A percentile compares a stretch with the other conserved stretches of the same genome.
Evolutionary conservation across 2,329 filamentous ascomycete species (phyloP).

Genomic region (Colletotrichum agaves): DNA sequence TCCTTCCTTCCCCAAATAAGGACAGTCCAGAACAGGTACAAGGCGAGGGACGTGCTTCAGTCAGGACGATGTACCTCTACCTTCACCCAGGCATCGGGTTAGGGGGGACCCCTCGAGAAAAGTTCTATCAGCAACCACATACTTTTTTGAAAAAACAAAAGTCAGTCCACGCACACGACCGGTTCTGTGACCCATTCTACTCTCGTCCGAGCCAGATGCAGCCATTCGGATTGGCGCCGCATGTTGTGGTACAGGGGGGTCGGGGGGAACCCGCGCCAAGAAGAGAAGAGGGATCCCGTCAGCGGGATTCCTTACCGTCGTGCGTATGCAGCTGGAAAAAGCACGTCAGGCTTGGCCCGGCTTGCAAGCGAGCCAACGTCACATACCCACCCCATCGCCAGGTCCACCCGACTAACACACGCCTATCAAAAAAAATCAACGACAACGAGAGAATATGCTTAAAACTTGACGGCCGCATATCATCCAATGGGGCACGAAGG

Average conservation of each 20-base stretch:
- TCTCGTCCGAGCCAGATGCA: slow-evolving; percentile 12
- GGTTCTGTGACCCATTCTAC: not conserved
- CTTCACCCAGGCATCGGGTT: not conserved
- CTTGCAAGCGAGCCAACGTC: too few relatives aligned
- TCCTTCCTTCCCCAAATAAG: not conserved
- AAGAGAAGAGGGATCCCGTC: not conserved
- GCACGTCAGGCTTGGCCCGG: too few relatives aligned
- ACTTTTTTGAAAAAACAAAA: not conserved
- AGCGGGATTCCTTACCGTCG: not conserved
- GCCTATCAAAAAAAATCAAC: not conserved
- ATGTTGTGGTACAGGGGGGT: not conserved
- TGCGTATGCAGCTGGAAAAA: too few relatives aligned
- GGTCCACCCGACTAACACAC: too few relatives aligned
- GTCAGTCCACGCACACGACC: not conserved
- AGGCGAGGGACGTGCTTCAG: slow-evolving; percentile 23
- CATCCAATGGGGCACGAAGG: too few relatives aligned
- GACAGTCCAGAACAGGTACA: slow-evolving; percentile 19
- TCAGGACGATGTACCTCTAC: slow-evolving; percentile 21
- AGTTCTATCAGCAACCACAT: not conserved
- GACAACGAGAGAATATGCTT: not conserved
- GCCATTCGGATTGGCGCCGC: too few relatives aligned
- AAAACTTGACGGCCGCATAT: not conserved
- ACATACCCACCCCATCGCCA: too few relatives aligned
- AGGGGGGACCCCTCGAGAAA: slow-evolving; percentile 1
- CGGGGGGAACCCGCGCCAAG: not conserved